Conservation (phyloP, 805 yeast species). For the Clavispora carvajalis region DNA sequence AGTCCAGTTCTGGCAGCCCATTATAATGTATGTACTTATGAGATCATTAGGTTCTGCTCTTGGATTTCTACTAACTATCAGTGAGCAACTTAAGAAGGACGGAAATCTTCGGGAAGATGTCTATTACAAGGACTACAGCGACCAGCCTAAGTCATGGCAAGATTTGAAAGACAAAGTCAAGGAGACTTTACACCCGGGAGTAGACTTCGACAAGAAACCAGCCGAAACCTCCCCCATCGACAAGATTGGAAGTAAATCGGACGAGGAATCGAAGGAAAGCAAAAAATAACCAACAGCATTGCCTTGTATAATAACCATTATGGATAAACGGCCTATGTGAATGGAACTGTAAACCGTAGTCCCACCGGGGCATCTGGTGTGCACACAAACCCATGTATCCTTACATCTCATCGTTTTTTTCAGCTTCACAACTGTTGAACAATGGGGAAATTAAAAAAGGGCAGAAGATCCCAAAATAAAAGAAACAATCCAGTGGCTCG, state of each 20-base stretch:
- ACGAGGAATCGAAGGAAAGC: not conserved
- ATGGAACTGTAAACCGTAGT: no score
- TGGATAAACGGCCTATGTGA: no score
- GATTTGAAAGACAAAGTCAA: conserved; percentile 31
- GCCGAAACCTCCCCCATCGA: not conserved
- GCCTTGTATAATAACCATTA: no score
- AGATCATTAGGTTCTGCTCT: no score
- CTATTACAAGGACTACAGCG: conserved; percentile 41
- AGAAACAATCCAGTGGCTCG: conserved; percentile 33
- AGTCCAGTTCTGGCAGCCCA: conserved; percentile 66
- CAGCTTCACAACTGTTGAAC: not conserved
- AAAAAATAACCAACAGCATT: no score
- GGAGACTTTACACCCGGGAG: conserved; percentile 26
- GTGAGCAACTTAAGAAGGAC: conserved; percentile 61
- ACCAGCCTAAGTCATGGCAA: conserved; percentile 34
- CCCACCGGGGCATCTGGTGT: not conserved
- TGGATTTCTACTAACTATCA: conserved; percentile 14
- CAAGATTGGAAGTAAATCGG: not conserved
- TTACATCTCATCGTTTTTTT: conserved; percentile 1
- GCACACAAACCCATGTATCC: not conserved
- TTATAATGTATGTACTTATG: conserved; percentile 50
- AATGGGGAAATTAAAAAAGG: conserved; percentile 76
- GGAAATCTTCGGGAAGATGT: conserved; percentile 61
- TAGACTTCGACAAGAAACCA: not conserved
- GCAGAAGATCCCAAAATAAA: conserved; percentile 34